Evolutionary conservation across 2,329 filamentous ascomycete genomes (phyloP), one percentile per base, ranked within the genome.

Genomic region (Ophiostoma sp.): DNA sequence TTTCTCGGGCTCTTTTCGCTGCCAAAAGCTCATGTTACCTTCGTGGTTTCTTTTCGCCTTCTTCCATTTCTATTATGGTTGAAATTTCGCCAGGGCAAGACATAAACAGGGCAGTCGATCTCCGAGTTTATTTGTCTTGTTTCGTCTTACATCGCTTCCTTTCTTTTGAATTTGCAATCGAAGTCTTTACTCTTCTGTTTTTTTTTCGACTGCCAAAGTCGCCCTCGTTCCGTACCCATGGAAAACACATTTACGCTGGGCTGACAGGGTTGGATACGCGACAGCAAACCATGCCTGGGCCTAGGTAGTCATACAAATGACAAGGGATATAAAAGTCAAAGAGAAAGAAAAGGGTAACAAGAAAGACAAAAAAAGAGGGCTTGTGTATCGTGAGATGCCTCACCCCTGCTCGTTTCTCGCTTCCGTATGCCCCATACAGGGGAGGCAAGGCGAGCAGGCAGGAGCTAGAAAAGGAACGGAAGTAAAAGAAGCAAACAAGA

Each of bases 101-200:
- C 66, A 69, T 17, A 36, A 28, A 25, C 61, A 71, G 57, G n/a
- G 42, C 19, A 64, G 57, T 31, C 45, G 66, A 69, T 55, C 45
- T 69, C 66, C 45, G 66, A 69, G 28, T 69, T 36, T 69, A 69
- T 69, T 69, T 69, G 66, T 52, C 66, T 69, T 69, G 70, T 59
- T 59, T 70, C 50, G 31, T 71, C 57, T 71, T 50, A 64, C 42
- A 59, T 45, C 69, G 31, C 28, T 36, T 42, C 50, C 9, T 42
- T 69, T 33, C 28, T 55, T 36, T 68, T 17, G 22, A 11, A 17
- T 17, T 55, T 42, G 25, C 36, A n/a, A 11, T 33, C 1, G 28
- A 55, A 25, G 22, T 17, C 39, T 64, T 2, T 25, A 12, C 28
- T 22, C 11, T 64, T 39, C 36, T 28, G 2, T n/a, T 17, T 42